Evolutionary conservation across 2,329 filamentous ascomycete species (phyloP), one percentile per base, ranked within the genome.

Genomic region (Colletotrichum sublineola): DNA sequence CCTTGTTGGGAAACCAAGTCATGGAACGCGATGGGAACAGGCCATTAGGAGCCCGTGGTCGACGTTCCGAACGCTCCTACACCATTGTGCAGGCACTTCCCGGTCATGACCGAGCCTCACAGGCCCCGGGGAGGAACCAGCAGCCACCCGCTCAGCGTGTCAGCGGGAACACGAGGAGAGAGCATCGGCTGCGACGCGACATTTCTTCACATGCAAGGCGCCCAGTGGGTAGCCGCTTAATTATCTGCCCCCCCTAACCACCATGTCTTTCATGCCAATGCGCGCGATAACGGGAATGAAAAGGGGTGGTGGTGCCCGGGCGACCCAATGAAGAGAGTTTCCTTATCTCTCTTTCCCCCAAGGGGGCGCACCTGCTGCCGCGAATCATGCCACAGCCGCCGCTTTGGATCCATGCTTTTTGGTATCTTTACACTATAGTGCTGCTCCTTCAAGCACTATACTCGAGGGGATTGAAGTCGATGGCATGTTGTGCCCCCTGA

Each of bases 291-390:
- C 64, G 58, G 42, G 68, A 57, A 58, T 42, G 61, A 53, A 61
- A 57, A 55, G 44, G 65, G 42, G 44, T 20, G 15, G 38, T 60
- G 36, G 36, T 38, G 15, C n/a, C 15, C 12, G n/a, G 7, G 55
- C 36, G 60, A 29, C 52, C 66, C 68, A 71, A 71, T 71, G 58
- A 53, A 52, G 57, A 63, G 57, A 63, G 52, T 69, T 56, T 69
- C n/a, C 66, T 53, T 72, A 72, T 69, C 69, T 72, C 24, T 24
- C 14, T 20, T 20, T 33, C 33, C 40, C 57, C 20, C 42, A 5
- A 24, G 4, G 46, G 9, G 46, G 20, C 1, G n/a, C 46, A n/a
- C 33, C 20, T 46, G 46, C 46, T 48, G 33, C 42, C 44, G 50
- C 64, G 61, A 63, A 67, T 71, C 63, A 68, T 68, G 57, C 58